Conservation (phyloP, 1,139 yeast species). For the Sugiyamaella paludigena region DNA sequence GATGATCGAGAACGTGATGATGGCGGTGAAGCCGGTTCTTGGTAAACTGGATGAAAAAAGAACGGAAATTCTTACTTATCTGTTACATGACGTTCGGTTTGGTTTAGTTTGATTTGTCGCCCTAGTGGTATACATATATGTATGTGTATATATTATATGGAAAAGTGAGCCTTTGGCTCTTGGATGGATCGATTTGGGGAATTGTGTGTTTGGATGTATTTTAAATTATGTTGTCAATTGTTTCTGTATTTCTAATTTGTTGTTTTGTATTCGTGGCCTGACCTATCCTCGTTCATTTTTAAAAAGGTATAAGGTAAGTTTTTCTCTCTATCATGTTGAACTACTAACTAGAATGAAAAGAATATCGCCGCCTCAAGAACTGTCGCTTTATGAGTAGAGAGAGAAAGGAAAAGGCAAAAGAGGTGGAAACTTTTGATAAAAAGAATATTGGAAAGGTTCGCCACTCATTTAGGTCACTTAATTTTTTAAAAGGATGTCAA, state of each 20-base stretch:
- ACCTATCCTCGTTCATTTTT: not conserved
- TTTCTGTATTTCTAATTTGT: constrained; percentile 8
- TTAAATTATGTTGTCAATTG: not conserved
- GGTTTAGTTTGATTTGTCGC: not conserved
- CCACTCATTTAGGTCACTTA: too few relatives aligned
- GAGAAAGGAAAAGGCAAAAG: too few relatives aligned
- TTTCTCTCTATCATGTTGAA: not conserved
- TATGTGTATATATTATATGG: too few relatives aligned
- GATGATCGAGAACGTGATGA: too few relatives aligned
- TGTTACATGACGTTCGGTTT: not conserved
- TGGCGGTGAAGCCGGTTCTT: constrained; percentile 14
- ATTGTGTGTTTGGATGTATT: constrained; percentile 3
- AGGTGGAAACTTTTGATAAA: too few relatives aligned
- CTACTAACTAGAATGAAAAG: too few relatives aligned
- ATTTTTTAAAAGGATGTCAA: too few relatives aligned
- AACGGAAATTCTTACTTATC: too few relatives aligned
- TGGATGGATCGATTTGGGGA: not conserved
- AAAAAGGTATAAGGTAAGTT: not conserved
- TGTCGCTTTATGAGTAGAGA: not conserved
- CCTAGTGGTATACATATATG: not conserved
- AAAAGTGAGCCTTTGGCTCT: not conserved
- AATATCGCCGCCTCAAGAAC: too few relatives aligned
- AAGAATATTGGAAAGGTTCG: too few relatives aligned
- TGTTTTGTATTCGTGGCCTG: not conserved
- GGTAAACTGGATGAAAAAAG: constrained; percentile 5